Evolutionary conservation across 139 green algal species (phyloP).

Genomic region (Zygnema circumcarinatum): DNA sequence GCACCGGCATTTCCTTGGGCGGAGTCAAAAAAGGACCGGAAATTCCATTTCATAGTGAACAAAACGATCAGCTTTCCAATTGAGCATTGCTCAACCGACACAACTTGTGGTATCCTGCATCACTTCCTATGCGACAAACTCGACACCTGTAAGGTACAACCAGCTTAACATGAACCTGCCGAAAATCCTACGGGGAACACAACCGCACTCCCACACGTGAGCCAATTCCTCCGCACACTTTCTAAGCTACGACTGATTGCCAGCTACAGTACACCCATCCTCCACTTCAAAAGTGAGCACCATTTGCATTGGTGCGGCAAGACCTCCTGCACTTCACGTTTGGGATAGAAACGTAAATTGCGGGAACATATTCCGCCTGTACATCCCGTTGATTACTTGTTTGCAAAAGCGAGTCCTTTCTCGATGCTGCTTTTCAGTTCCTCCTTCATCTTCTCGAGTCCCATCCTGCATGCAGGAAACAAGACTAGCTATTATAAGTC

Average conservation of each 20-base stretch:
- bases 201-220: background rate
- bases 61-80: too few species aligned
- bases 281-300: background rate
- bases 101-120: too few species aligned
- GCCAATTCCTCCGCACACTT: background rate
- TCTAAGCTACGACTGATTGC: background rate
- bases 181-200: background rate
- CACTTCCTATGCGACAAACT: too few species aligned
- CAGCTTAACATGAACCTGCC: too few species aligned
- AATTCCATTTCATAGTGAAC: too few species aligned
- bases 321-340: background rate
- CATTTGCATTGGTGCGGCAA: background rate
- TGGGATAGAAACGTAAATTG: background rate
- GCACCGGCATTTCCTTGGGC: too few species aligned
- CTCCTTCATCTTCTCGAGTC: constrained; percentile 73
- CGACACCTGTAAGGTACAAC: too few species aligned
- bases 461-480: constrained; percentile 41
- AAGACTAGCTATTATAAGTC: constrained; percentile 14
- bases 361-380: background rate
- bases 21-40: too few species aligned
- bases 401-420: constrained; percentile 89
- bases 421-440: constrained; percentile 81
- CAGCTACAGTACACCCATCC: background rate
- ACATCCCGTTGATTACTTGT: constrained; percentile 19
- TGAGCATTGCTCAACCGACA: too few species aligned